Evolutionary conservation across 2,329 filamentous ascomycete genomes (phyloP).

Genomic region (Colletotrichum noveboracense): DNA sequence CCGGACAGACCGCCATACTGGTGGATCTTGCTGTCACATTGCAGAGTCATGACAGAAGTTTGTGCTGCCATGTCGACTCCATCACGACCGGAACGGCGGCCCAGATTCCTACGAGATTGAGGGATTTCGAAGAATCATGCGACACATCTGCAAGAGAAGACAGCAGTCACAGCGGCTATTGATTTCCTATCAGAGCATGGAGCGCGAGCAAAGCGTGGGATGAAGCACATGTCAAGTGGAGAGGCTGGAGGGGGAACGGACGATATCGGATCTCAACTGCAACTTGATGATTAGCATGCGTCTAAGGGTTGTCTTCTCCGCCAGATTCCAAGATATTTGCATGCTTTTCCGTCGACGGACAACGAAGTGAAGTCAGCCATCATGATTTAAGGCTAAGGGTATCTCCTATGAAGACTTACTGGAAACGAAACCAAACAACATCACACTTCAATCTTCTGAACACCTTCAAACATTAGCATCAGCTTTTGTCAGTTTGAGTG

Average conservation of each 20-base stretch:
- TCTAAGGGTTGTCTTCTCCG: background rate
- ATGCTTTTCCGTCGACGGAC: background rate
- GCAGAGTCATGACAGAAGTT: background rate
- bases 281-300: background rate
- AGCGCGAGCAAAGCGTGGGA: background rate
- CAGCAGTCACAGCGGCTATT: conserved; percentile 8
- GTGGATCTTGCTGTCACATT: background rate
- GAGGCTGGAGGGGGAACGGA: background rate
- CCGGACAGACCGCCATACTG: background rate
- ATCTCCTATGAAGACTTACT: background rate
- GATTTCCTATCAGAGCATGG: conserved; percentile 14
- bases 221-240: background rate
- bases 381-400: background rate
- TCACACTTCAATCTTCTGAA: background rate
- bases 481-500: background rate
- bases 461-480: background rate
- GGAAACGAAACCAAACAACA: background rate
- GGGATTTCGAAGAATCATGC: background rate
- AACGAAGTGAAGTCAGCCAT: background rate
- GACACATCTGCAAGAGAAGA: background rate
- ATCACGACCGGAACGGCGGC: background rate
- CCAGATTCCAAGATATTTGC: background rate
- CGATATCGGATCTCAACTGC: background rate
- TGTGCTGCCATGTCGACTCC: background rate
- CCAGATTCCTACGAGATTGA: background rate